Percentiles rank a stretch among this genome's conserved stretches.
Evolutionary conservation across 2,329 filamentous ascomycete species (phyloP).

Genomic region (Diaporthe nobilis): DNA sequence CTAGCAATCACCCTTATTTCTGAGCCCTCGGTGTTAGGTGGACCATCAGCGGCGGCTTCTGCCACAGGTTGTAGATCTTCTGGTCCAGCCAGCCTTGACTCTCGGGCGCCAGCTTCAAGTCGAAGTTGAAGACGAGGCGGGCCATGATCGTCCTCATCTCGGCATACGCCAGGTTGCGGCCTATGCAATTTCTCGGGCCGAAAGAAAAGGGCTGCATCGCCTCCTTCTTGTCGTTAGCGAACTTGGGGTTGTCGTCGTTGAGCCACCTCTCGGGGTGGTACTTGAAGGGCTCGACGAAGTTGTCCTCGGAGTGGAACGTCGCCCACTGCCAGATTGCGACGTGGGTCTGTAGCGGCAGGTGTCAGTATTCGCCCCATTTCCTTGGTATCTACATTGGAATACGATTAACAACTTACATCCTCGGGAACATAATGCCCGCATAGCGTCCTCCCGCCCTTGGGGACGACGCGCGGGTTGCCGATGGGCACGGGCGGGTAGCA

Average conservation of each 20-base stretch:
- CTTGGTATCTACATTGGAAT: not conserved
- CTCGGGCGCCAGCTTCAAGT: slow-evolving; percentile 48
- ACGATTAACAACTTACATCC: slow-evolving; percentile 5
- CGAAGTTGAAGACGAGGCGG: slow-evolving; percentile 52
- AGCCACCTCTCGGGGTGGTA: slow-evolving; percentile 55
- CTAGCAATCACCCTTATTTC: not conserved
- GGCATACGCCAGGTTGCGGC: slow-evolving; percentile 52
- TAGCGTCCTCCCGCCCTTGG: slow-evolving; percentile 34
- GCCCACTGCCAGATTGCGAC: slow-evolving; percentile 51
- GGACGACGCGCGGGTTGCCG: slow-evolving; percentile 34
- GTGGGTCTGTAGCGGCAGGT: slow-evolving; percentile 45
- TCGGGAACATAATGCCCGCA: slow-evolving; percentile 38
- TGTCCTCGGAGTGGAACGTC: slow-evolving; percentile 47
- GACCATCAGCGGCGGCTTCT: slow-evolving; percentile 49
- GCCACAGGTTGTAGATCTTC: slow-evolving; percentile 49
- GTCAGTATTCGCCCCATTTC: not conserved
- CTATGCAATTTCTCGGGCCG: slow-evolving; percentile 52
- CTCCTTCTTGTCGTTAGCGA: slow-evolving; percentile 35
- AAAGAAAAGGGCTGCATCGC: slow-evolving; percentile 49
- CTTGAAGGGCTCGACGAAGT: slow-evolving; percentile 50
- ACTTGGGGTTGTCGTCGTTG: slow-evolving; percentile 32
- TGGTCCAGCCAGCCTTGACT: slow-evolving; percentile 48
- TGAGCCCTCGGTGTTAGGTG: slow-evolving; percentile 40
- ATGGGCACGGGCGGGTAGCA: slow-evolving; percentile 50
- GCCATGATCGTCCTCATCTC: slow-evolving; percentile 55